phyloP scores from a whole-genome alignment of 2,329 filamentous ascomycete genomes.

The Monosporascus cannonballus region DNA sequence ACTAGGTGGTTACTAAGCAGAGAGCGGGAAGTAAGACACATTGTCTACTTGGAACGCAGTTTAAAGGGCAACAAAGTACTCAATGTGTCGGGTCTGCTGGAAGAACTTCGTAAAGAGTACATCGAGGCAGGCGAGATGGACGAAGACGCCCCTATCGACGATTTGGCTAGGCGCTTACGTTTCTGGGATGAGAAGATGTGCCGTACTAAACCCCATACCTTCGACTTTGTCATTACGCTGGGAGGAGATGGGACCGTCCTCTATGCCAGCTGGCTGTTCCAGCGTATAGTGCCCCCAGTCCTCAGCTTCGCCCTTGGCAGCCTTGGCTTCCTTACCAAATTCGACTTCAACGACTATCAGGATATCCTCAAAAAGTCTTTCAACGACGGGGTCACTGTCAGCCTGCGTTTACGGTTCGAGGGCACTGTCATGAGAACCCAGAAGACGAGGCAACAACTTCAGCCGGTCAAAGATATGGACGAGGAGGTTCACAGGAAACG shows the following conservation, averaged over 20 bases:
- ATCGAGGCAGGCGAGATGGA: slow-evolving; percentile 28
- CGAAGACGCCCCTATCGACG: slow-evolving; percentile 27
- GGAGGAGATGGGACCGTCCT: slow-evolving; percentile 96
- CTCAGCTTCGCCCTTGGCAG: slow-evolving; percentile 88
- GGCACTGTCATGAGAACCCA: slow-evolving; percentile 85
- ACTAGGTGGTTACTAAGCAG: slow-evolving; percentile 73
- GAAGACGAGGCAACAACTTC: slow-evolving; percentile 30
- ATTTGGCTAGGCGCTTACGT: slow-evolving; percentile 51
- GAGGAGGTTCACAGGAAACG: slow-evolving; percentile 37
- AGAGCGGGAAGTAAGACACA: slow-evolving; percentile 62
- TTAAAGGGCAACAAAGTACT: slow-evolving; percentile 68
- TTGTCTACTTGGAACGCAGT: slow-evolving; percentile 76
- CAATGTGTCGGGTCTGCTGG: slow-evolving; percentile 61
- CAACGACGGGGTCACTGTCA: slow-evolving; percentile 79
- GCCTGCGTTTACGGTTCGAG: slow-evolving; percentile 82
- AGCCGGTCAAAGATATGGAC: slow-evolving; percentile 14
- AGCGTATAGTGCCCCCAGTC: slow-evolving; percentile 88
- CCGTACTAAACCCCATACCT: slow-evolving; percentile 69
- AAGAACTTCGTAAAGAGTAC: slow-evolving; percentile 48
- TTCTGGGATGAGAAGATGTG: slow-evolving; percentile 85
- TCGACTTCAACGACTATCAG: slow-evolving; percentile 76
- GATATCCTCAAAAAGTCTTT: slow-evolving; percentile 67
- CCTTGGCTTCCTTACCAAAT: slow-evolving; percentile 92
- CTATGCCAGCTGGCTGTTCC: slow-evolving; percentile 95
- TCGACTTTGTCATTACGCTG: slow-evolving; percentile 89